Percentiles rank a stretch among this genome's conserved stretches.
Evolutionary conservation across 176 grass and related monocot species (phyloP).

Genomic region (Puccinellia tenuiflora): DNA sequence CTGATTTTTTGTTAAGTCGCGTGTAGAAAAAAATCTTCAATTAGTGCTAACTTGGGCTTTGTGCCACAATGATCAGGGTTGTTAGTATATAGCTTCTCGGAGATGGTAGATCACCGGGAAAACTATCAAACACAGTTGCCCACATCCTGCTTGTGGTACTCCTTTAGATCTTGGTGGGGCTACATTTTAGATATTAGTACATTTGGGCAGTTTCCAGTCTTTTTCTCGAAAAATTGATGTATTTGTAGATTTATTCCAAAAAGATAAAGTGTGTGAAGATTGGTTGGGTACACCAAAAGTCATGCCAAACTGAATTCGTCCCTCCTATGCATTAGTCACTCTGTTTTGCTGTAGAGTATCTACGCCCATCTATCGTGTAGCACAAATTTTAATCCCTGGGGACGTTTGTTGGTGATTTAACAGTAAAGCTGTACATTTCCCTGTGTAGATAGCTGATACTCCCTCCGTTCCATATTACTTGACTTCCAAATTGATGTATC

Average conservation of each 20-base stretch:
- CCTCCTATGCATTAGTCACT: neutral
- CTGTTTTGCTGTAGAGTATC: neutral
- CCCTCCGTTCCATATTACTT: too few relatives aligned
- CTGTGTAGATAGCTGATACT: too few relatives aligned
- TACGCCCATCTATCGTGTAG: neutral
- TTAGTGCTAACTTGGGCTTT: too few relatives aligned
- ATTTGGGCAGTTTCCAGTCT: neutral
- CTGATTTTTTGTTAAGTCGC: too few relatives aligned
- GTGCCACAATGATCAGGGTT: too few relatives aligned
- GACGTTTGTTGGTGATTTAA: neutral
- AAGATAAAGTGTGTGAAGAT: neutral
- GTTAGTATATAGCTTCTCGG: too few relatives aligned
- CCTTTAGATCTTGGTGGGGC: neutral
- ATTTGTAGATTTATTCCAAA: neutral
- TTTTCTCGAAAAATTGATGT: neutral
- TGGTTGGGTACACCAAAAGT: neutral
- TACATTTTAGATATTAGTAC: neutral
- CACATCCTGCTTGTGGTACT: neutral
- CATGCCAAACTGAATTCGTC: neutral
- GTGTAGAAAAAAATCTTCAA: too few relatives aligned
- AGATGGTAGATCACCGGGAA: too few relatives aligned
- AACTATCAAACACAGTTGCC: neutral
- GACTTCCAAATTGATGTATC: too few relatives aligned
- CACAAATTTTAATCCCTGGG: neutral
- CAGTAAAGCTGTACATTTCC: too few relatives aligned